Percentiles rank a stretch among this genome's conserved stretches.
These are phyloP conservation scores for Leucocoprinus sp. DNA, from an alignment of 768 basidiomycete genomes.

Conservation along the genomic window DNA sequence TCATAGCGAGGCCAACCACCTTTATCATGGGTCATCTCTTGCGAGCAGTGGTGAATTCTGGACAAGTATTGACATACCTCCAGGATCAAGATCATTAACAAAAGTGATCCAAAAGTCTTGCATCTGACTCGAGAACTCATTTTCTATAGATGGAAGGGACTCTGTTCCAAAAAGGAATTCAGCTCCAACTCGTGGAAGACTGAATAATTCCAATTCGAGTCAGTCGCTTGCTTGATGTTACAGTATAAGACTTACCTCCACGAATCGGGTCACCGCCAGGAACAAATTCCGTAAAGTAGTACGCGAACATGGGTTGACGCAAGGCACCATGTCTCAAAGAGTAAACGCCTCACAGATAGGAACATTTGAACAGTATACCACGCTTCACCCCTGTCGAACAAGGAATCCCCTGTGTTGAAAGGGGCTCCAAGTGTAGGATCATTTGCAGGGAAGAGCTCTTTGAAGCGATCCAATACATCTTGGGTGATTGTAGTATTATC, in stretches of 20 bases:
- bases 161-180: constrained; percentile 40
- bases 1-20: constrained; percentile 42
- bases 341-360: constrained; percentile 39
- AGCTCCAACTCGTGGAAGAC: constrained; percentile 46
- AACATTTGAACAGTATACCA: constrained; percentile 59
- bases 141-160: constrained; percentile 27
- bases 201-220: constrained; percentile 15
- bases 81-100: constrained; percentile 46
- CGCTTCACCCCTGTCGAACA: constrained; percentile 47
- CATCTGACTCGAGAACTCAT: constrained; percentile 37
- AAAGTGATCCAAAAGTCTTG: constrained; percentile 51
- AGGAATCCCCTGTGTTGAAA: constrained; percentile 51
- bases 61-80: constrained; percentile 28
- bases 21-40: constrained; percentile 14
- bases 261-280: constrained; percentile 39
- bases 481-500: constrained; percentile 41
- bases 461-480: constrained; percentile 31
- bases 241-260: constrained; percentile 33
- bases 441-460: constrained; percentile 38
- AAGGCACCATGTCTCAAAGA: constrained; percentile 41
- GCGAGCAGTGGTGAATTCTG: neutral
- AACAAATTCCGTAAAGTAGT: constrained; percentile 50
- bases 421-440: constrained; percentile 38
- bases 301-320: constrained; percentile 41
- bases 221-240: neutral